phyloP scores from a whole-genome alignment of 2,329 filamentous ascomycete species.

The Neonectria coccinea region DNA sequence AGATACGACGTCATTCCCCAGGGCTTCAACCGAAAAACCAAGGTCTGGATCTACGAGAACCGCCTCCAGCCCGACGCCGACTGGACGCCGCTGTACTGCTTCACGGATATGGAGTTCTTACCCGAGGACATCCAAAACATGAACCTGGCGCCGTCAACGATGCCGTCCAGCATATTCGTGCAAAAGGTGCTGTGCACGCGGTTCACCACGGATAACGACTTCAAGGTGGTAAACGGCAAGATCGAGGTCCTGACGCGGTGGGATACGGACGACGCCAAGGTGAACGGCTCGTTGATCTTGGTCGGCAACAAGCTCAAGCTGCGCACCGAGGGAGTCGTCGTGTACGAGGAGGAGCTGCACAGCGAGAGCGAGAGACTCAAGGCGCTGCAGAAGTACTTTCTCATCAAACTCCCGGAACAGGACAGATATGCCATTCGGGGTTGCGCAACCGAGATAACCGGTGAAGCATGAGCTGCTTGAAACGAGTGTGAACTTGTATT shows the following conservation, averaged over 20 bases:
- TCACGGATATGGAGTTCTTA: constrained; percentile 62
- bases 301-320: constrained; percentile 58
- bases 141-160: constrained; percentile 54
- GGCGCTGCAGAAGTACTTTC: constrained; percentile 63
- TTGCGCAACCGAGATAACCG: constrained; percentile 40
- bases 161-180: constrained; percentile 53
- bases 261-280: constrained; percentile 34
- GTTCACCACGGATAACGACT: constrained; percentile 49
- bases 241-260: constrained; percentile 57
- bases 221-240: constrained; percentile 57
- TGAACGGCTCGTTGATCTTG: constrained; percentile 58
- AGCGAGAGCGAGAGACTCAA: constrained; percentile 62
- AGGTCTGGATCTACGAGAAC: constrained; percentile 55
- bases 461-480: constrained; percentile 2
- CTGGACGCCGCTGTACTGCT: constrained; percentile 64
- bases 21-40: constrained; percentile 50
- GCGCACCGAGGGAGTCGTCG: constrained; percentile 49
- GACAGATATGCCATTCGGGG: constrained; percentile 64
- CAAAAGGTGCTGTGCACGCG: constrained; percentile 52
- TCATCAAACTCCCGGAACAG: constrained; percentile 57
- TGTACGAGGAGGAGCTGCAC: constrained; percentile 55
- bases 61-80: constrained; percentile 42
- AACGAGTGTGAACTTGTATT: neutral
- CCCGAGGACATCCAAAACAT: constrained; percentile 60
- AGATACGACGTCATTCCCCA: constrained; percentile 48